Base-by-base conservation (phyloP, 805 yeast species). In the Barnettozyma salicaria region DNA sequence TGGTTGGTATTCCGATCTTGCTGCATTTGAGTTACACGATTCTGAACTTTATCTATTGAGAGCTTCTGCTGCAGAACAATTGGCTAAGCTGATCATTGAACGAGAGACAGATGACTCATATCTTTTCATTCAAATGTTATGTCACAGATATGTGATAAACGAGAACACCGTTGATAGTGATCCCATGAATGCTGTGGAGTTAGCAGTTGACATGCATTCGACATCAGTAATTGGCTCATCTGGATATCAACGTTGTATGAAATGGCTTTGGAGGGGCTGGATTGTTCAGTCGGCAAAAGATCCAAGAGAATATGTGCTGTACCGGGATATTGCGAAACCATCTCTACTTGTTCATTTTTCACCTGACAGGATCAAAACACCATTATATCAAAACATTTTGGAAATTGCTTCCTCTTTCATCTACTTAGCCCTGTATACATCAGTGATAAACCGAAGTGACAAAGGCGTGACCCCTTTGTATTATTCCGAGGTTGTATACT, bases 201-300 rank as follows among this genome's bases (percentile, higher is more conserved):
- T 86, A 50, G 95, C 95, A 0, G 87, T 84, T 19, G 96, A 87
- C 53, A 74, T 78, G 74, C 95, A 87, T 48, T 74, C 83, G 9
- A 78, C 89, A 7, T 68, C 71, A 17, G 79, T 86, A 13, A 84
- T 88, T 49, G 79, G 87, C 2, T 76, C 94, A 0, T 64, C 80
- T 7, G 96, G 95, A 0, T 87, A 76, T 57, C 95, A 87, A 59
- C 64, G 95, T 37, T 85, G 95, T 61, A 71, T 86, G 51, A 77
- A 80, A 47, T 87, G 95, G 95, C 59, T 87, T 33, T 87, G 96
- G 96, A 66, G 89, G 39, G 96, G 96, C 20, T 85, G 95, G 95
- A 83, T 87, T 44, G 70, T 83, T 34, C 95, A 86, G 59, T 73
- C 81, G 17, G 74, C 78, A 10, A 58, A 56, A 11, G 86, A 85